These are phyloP conservation scores for Ceratocystis cacaofunesta DNA, from an alignment of 2,329 filamentous ascomycete genomes.

Conservation along the genomic window DNA sequence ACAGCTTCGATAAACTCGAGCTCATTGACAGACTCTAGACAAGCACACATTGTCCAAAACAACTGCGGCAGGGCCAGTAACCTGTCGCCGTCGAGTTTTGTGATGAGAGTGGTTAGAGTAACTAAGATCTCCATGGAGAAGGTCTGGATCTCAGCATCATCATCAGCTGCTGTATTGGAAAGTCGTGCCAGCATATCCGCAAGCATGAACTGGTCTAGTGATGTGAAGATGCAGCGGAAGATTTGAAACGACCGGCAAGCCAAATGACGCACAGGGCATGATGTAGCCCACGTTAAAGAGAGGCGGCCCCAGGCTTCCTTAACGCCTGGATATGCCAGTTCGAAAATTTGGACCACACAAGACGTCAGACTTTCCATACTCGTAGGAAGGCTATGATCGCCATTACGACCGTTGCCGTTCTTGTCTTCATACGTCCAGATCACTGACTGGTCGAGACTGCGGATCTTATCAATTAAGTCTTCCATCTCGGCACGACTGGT, in stretches of 20 bases:
- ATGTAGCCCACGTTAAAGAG: constrained; percentile 89
- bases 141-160: constrained; percentile 84
- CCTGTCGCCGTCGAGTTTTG: constrained; percentile 63
- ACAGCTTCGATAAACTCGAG: constrained; percentile 83
- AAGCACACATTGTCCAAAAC: constrained; percentile 96
- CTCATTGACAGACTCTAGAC: constrained; percentile 92
- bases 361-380: constrained; percentile 76
- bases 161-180: constrained; percentile 93
- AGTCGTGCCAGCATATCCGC: constrained; percentile 91
- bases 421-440: constrained; percentile 93
- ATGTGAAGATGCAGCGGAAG: constrained; percentile 84
- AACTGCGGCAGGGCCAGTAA: constrained; percentile 83
- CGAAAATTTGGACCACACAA: constrained; percentile 73
- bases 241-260: constrained; percentile 96
- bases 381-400: constrained; percentile 57
- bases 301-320: constrained; percentile 84
- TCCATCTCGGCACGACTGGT: constrained; percentile 34
- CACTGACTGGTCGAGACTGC: constrained; percentile 67
- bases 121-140: constrained; percentile 98
- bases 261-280: constrained; percentile 84
- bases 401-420: constrained; percentile 60
- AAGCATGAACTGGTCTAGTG: constrained; percentile 82
- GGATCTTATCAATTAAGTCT: constrained; percentile 69
- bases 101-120: constrained; percentile 80
- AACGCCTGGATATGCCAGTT: constrained; percentile 67